These are phyloP conservation scores for Pugionium cornutum DNA, from an alignment of 345 rosid species.

Conservation along the genomic window DNA sequence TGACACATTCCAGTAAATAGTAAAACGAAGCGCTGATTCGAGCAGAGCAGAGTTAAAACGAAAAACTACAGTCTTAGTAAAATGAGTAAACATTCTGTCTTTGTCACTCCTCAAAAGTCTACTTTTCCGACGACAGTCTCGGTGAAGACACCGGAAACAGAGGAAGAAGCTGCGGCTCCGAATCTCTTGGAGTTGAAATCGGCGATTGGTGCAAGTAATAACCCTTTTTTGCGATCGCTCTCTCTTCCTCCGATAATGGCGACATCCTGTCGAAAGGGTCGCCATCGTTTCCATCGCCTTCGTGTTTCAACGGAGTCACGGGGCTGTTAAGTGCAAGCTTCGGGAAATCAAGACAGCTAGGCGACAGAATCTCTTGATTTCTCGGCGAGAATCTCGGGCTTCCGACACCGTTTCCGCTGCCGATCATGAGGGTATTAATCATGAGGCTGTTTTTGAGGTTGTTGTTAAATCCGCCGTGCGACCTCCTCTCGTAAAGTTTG, in stretches of 20 bases:
- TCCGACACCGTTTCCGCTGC: constrained; percentile 42
- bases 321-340: constrained; percentile 90
- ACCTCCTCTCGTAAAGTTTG: constrained; percentile 90
- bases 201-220: constrained; percentile 91
- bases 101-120: constrained; percentile 11
- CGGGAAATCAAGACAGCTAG: constrained; percentile 91
- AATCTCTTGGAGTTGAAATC: constrained; percentile 79
- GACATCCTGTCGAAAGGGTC: constrained; percentile 71
- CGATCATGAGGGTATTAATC: constrained; percentile 69
- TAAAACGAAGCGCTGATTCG: constrained; percentile 8
- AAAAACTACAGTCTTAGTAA: constrained; percentile 32
- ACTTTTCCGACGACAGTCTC: constrained; percentile 45
- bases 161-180: constrained; percentile 90
- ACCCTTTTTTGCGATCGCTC: constrained; percentile 83
- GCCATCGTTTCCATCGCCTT: constrained; percentile 36
- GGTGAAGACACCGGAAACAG: constrained; percentile 92
- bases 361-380: constrained; percentile 77
- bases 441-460: constrained; percentile 78
- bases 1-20: not conserved
- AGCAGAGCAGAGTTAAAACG: constrained; percentile 12
- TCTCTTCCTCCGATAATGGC: constrained; percentile 82
- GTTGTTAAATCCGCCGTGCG: constrained; percentile 44
- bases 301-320: constrained; percentile 65
- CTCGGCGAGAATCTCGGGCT: constrained; percentile 62
- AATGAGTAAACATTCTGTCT: constrained; percentile 15